phyloP scores from a whole-genome alignment of 768 basidiomycete species.

The Rhizopogon salebrosus region DNA sequence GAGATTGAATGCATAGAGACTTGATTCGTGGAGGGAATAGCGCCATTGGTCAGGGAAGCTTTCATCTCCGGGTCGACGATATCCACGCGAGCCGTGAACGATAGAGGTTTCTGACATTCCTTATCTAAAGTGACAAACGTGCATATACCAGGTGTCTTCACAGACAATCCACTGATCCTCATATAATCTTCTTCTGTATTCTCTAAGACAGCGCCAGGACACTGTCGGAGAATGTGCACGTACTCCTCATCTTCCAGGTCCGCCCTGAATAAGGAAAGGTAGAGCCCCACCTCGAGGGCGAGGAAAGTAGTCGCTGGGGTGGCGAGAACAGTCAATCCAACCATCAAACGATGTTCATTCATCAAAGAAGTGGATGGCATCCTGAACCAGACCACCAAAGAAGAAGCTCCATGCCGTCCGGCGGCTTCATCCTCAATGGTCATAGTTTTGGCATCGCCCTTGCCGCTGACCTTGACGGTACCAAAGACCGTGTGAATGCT shows the following conservation, averaged over 20 bases:
- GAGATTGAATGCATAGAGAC: background rate
- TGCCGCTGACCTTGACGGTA: slow-evolving; percentile 11
- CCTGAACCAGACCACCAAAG: slow-evolving; percentile 19
- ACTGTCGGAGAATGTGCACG: slow-evolving; percentile 15
- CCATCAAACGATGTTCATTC: slow-evolving; percentile 7
- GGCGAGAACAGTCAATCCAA: slow-evolving; percentile 14
- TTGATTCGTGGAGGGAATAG: slow-evolving; percentile 13
- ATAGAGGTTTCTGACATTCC: slow-evolving; percentile 9
- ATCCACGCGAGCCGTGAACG: slow-evolving; percentile 17
- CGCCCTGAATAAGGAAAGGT: slow-evolving; percentile 15
- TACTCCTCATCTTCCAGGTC: slow-evolving; percentile 5
- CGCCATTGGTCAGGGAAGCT: slow-evolving; percentile 12
- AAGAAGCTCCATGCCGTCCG: slow-evolving; percentile 12
- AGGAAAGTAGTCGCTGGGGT: slow-evolving; percentile 8
- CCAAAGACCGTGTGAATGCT: slow-evolving; percentile 19
- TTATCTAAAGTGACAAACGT: slow-evolving; percentile 11
- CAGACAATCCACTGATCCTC: background rate
- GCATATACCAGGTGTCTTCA: background rate
- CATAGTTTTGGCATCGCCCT: slow-evolving; percentile 12
- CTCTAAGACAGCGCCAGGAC: slow-evolving; percentile 8
- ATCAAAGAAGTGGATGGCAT: slow-evolving; percentile 8
- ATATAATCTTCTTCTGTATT: slow-evolving; percentile 13
- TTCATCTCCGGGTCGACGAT: slow-evolving; percentile 17
- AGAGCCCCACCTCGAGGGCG: slow-evolving; percentile 5
- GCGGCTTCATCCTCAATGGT: slow-evolving; percentile 11